Conservation (phyloP, 2,329 filamentous ascomycete species). For the Aureobasidium sp. region DNA sequence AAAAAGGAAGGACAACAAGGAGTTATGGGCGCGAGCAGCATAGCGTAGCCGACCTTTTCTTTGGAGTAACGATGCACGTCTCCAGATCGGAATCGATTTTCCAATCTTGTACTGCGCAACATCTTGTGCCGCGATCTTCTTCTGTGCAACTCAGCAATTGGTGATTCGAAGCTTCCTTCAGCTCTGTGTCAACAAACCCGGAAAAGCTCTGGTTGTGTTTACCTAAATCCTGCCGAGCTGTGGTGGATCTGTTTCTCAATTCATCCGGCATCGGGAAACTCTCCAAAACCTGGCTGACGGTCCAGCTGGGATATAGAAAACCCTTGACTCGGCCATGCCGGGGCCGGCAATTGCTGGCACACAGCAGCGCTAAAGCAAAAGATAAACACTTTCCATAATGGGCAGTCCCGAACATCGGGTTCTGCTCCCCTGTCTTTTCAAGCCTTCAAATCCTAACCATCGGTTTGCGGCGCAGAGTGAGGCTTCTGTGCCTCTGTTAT, state of each 20-base stretch:
- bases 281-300: not conserved
- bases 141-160: not conserved
- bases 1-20: not conserved
- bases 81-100: not conserved
- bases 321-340: not conserved
- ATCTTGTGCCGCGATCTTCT: not conserved
- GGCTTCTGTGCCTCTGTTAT: not conserved
- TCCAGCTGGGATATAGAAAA: not conserved
- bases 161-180: not conserved
- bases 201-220: not conserved
- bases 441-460: not conserved
- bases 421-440: not conserved
- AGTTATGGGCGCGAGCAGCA: not conserved
- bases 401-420: conserved; percentile 6
- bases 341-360: conserved; percentile 2
- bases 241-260: too few relatives aligned
- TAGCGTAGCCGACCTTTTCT: not conserved
- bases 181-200: conserved; percentile 2
- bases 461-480: not conserved
- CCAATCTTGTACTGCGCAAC: not conserved
- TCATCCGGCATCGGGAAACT: not conserved
- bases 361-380: not conserved
- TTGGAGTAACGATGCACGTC: not conserved
- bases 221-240: not conserved
- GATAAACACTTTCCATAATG: not conserved